A percentile compares a stretch with the other conserved stretches of the same genome.
phyloP scores from a whole-genome alignment of 2,329 filamentous ascomycete species.

The Aureobasidium melanogenum region DNA sequence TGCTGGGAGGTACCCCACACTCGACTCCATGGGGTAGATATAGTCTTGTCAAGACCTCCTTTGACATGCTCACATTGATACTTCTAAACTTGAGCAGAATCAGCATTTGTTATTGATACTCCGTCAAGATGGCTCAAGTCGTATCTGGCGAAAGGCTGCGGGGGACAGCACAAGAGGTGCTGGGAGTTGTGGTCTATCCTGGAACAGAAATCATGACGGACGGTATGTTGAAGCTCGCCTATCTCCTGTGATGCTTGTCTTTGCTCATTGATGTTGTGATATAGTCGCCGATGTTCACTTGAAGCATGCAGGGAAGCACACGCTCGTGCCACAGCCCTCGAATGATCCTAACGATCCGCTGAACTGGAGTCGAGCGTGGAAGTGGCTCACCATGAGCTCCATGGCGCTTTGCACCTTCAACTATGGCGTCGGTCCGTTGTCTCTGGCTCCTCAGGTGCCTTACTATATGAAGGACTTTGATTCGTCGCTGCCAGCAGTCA shows the following conservation, averaged over 20 bases:
- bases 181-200: not conserved
- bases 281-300: not conserved
- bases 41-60: no score
- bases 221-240: not conserved
- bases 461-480: constrained; percentile 33
- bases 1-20: no score
- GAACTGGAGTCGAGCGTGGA: constrained; percentile 19
- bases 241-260: not conserved
- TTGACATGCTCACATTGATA: no score
- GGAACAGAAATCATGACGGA: not conserved
- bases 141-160: no score
- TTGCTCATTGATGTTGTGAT: not conserved
- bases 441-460: not conserved
- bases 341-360: constrained; percentile 45
- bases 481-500: constrained; percentile 36
- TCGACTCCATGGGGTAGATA: no score
- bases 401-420: constrained; percentile 26
- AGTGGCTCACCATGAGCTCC: not conserved
- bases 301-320: constrained; percentile 25
- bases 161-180: no score
- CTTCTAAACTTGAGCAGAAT: no score
- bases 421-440: not conserved
- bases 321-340: constrained; percentile 44
- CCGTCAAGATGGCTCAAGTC: no score
- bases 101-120: no score